Evolutionary conservation across 768 basidiomycete species (phyloP).

Genomic region (Mycena venus): DNA sequence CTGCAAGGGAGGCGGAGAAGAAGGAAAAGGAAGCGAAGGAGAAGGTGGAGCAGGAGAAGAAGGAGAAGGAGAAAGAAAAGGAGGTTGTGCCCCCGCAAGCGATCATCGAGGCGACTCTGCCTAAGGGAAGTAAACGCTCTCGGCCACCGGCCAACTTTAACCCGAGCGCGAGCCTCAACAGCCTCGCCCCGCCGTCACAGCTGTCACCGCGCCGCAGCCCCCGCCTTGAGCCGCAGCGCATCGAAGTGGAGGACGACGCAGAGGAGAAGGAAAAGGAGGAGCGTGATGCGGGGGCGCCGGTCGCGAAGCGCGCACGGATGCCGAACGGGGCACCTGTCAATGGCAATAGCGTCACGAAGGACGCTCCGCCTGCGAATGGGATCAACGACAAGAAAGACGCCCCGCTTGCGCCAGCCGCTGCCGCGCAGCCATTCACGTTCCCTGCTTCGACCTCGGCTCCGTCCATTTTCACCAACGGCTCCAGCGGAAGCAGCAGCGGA

Average conservation of each 20-base stretch:
- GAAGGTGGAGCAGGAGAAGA: slow-evolving; percentile 42
- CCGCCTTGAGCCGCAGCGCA: slow-evolving; percentile 23
- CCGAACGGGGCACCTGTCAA: slow-evolving; percentile 5
- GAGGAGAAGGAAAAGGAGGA: slow-evolving; percentile 47
- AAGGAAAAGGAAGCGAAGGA: slow-evolving; percentile 31
- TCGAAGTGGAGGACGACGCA: slow-evolving; percentile 46
- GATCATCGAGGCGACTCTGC: slow-evolving; percentile 84
- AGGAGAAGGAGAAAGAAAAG: slow-evolving; percentile 43
- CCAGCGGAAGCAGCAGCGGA: background rate
- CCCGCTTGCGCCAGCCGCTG: background rate
- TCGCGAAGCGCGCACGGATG: slow-evolving; percentile 17
- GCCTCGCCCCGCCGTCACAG: slow-evolving; percentile 12
- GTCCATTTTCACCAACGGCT: background rate
- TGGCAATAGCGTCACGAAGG: background rate
- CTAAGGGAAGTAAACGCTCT: slow-evolving; percentile 85
- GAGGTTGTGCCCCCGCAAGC: slow-evolving; percentile 67
- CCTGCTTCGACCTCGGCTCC: slow-evolving; percentile 14
- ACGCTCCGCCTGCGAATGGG: background rate
- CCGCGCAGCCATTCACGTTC: background rate
- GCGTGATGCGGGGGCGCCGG: slow-evolving; percentile 48
- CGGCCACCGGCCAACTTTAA: slow-evolving; percentile 75
- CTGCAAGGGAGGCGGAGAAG: slow-evolving; percentile 40
- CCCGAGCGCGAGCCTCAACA: slow-evolving; percentile 28
- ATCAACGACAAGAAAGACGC: background rate
- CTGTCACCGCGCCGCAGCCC: slow-evolving; percentile 28